These are phyloP conservation scores for Solanum pinnatisectum DNA, from an alignment of 257 asterid species.

Conservation along the genomic window DNA sequence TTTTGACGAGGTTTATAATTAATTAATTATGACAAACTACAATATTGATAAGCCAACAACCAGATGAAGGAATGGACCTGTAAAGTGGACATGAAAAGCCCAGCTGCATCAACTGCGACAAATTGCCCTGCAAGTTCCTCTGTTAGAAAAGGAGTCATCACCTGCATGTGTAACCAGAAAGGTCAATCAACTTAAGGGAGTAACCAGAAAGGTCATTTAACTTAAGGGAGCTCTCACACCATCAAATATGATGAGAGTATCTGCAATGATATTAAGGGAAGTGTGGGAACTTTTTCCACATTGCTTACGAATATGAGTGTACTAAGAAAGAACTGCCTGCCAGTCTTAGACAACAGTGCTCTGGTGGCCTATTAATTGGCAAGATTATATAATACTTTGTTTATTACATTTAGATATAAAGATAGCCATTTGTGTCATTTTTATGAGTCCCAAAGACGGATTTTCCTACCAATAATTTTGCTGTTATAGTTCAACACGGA, in stretches of 20 bases:
- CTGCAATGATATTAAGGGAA: not conserved
- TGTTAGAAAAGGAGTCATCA: slow-evolving; percentile 86
- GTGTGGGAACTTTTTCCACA: not conserved
- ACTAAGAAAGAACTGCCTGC: not conserved
- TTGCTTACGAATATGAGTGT: not conserved
- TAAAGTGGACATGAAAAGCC: slow-evolving; percentile 73
- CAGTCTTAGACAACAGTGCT: not conserved
- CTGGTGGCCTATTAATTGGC: not conserved
- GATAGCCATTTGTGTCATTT: not conserved
- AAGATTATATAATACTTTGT: not conserved
- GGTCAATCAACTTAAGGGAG: not conserved
- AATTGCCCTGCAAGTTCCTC: slow-evolving; percentile 86
- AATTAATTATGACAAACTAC: not conserved
- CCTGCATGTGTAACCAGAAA: slow-evolving; percentile 23
- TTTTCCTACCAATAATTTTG: not conserved
- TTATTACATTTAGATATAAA: not conserved
- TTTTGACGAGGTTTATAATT: not conserved
- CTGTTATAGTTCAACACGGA: not conserved
- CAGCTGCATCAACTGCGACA: slow-evolving; percentile 79
- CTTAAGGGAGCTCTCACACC: not conserved
- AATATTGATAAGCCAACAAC: not conserved
- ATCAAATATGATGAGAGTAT: not conserved
- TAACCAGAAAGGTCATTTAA: not conserved
- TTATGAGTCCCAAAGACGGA: not conserved
- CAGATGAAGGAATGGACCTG: slow-evolving; percentile 36